phyloP scores from a whole-genome alignment of 2,329 filamentous ascomycete species.

The Xylariaceae sp. region DNA sequence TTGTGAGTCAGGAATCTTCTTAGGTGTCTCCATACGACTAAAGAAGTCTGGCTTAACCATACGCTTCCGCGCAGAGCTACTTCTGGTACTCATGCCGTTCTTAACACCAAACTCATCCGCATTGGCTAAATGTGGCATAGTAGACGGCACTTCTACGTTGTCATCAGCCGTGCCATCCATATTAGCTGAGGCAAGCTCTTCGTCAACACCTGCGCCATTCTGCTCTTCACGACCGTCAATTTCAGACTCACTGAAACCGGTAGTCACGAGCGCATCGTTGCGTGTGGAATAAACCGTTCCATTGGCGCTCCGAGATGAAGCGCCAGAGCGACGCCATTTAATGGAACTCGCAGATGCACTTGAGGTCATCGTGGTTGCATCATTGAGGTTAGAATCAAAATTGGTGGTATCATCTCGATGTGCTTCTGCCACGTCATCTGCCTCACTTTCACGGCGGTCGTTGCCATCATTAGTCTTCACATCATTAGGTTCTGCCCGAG shows the following conservation, averaged over 20 bases:
- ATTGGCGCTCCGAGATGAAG: neutral
- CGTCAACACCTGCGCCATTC: neutral
- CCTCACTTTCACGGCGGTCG: neutral
- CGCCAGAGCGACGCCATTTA: neutral
- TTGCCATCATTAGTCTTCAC: slow-evolving; percentile 6
- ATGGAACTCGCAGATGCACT: neutral
- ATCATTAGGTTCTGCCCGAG: neutral
- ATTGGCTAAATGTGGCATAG: slow-evolving; percentile 13
- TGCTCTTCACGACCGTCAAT: neutral
- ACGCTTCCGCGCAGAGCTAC: slow-evolving; percentile 25
- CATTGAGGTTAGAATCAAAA: slow-evolving; percentile 5
- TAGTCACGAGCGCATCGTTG: neutral
- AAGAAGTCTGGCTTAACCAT: slow-evolving; percentile 25
- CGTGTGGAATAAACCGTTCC: neutral
- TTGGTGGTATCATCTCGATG: slow-evolving; percentile 10
- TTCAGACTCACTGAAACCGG: neutral
- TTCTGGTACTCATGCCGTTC: slow-evolving; percentile 6
- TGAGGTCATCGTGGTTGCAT: neutral
- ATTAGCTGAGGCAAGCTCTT: neutral
- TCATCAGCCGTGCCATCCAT: neutral
- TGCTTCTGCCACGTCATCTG: slow-evolving; percentile 3
- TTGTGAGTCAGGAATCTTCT: slow-evolving; percentile 8
- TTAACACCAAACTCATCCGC: neutral
- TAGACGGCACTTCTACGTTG: slow-evolving; percentile 18
- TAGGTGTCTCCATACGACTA: slow-evolving; percentile 13